phyloP scores from a whole-genome alignment of 2,329 filamentous ascomycete genomes.

The Aureobasidium sp. region DNA sequence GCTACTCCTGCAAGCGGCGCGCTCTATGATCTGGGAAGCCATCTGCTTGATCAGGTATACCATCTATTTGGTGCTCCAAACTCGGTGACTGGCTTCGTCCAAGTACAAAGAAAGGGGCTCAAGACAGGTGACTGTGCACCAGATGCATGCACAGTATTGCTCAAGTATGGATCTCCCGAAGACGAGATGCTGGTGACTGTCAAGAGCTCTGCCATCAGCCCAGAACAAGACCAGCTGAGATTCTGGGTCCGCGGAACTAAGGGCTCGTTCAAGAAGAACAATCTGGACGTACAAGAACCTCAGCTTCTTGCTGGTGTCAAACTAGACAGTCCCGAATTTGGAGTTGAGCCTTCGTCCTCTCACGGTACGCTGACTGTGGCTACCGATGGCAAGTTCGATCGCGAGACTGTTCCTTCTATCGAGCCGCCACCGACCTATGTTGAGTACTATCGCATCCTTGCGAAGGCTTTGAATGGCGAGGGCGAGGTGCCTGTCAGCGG shows the following conservation, averaged over 20 bases:
- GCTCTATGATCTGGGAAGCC: slow-evolving; percentile 67
- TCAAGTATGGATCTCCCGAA: slow-evolving; percentile 47
- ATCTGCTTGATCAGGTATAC: slow-evolving; percentile 68
- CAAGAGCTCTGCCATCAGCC: slow-evolving; percentile 61
- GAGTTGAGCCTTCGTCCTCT: slow-evolving; percentile 50
- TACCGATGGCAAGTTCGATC: slow-evolving; percentile 31
- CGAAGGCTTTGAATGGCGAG: slow-evolving; percentile 43
- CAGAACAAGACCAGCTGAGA: slow-evolving; percentile 55
- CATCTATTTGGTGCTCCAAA: slow-evolving; percentile 61
- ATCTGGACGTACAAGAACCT: slow-evolving; percentile 67
- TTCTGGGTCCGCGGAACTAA: slow-evolving; percentile 73
- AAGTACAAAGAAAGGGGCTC: slow-evolving; percentile 54
- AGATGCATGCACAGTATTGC: slow-evolving; percentile 50
- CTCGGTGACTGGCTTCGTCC: slow-evolving; percentile 58
- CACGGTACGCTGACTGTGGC: slow-evolving; percentile 41
- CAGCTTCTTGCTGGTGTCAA: slow-evolving; percentile 58
- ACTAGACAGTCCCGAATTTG: slow-evolving; percentile 56
- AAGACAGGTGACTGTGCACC: slow-evolving; percentile 38
- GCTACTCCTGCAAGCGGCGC: slow-evolving; percentile 57
- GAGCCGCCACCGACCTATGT: slow-evolving; percentile 56
- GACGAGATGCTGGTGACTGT: slow-evolving; percentile 57
- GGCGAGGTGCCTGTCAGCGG: slow-evolving; percentile 46
- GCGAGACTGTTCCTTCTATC: slow-evolving; percentile 48
- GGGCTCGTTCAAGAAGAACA: slow-evolving; percentile 65
- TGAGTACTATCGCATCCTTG: slow-evolving; percentile 54